These are phyloP conservation scores for Alternaria atra DNA, from an alignment of 2,329 filamentous ascomycete genomes.

Conservation along the genomic window DNA sequence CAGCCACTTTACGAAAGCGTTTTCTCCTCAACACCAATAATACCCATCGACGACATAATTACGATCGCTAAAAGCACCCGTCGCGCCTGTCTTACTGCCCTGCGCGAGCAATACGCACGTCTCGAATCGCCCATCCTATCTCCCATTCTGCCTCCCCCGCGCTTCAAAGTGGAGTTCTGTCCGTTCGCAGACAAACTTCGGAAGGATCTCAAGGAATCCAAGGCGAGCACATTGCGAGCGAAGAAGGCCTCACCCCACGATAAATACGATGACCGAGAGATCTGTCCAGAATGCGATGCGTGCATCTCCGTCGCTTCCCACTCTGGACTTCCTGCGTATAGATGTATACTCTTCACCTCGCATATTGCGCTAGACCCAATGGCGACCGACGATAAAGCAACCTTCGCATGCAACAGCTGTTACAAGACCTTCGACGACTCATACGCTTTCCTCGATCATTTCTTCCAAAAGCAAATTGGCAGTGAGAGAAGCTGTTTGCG, in stretches of 20 bases:
- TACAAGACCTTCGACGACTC: conserved; percentile 49
- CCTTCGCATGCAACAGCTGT: conserved; percentile 47
- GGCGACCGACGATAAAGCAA: conserved; percentile 28
- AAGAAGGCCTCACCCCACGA: conserved; percentile 39
- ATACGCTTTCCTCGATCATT: conserved; percentile 48
- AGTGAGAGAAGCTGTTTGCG: conserved; percentile 43
- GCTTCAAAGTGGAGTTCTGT: conserved; percentile 47
- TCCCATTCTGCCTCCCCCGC: conserved; percentile 43
- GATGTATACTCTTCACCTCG: conserved; percentile 44
- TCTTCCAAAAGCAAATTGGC: conserved; percentile 46
- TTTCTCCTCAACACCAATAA: conserved; percentile 27
- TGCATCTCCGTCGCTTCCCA: conserved; percentile 44
- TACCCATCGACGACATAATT: conserved; percentile 42
- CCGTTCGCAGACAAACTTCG: conserved; percentile 41
- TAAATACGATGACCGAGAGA: conserved; percentile 45
- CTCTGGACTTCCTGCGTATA: conserved; percentile 42
- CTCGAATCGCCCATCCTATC: conserved; percentile 29
- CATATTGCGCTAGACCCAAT: conserved; percentile 28
- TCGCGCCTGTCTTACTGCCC: conserved; percentile 41
- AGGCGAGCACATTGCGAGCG: conserved; percentile 33
- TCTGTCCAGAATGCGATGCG: conserved; percentile 43
- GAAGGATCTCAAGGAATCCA: conserved; percentile 32
- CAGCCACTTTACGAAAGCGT: conserved; percentile 42
- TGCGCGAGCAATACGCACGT: conserved; percentile 42
- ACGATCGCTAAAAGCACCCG: conserved; percentile 43